Evolutionary conservation across 2,329 filamentous ascomycete genomes (phyloP), one percentile per base, ranked within the genome.

Genomic region (Microcyclospora tardicrescens): DNA sequence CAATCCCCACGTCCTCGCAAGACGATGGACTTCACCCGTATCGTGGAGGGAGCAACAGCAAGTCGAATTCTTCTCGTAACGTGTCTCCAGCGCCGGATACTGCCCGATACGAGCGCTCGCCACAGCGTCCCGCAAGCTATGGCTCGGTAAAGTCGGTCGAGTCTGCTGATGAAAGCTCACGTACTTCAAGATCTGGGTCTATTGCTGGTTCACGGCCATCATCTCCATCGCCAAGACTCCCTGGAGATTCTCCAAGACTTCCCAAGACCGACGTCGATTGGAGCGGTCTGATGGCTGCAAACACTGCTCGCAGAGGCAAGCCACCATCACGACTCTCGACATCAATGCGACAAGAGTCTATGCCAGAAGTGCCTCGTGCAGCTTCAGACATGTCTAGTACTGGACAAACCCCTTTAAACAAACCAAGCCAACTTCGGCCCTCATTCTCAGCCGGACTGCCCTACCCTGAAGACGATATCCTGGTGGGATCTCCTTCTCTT

Each of bases 401-500:
- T 8, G 5, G 5, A 24, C 19, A 24, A 8, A 24, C 19, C 8
- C 30, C 30, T 5, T n/a, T 32, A 4, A 32, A 5, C 14, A n/a
- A 36, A 13, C 27, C 24, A 16, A 12, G 19, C 30, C 16, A 37
- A 28, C 13, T 32, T 34, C 30, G 31, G 12, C 36, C n/a, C 10
- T 10, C 16, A 37, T 29, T 35, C 16, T 49, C 49, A 9, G 50
- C 43, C 27, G 44, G 54, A 13, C 49, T 67, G 15, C 65, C 65
- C n/a, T 69, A 69, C 45, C 65, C 65, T 2, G 59, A 63, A 14
- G 65, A 68, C 34, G 60, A 66, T 42, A 54, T 24, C 19, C 19
- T 24, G 19, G 19, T 24, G 19, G 19, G 19, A 8, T 24, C 36
- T 15, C 48, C 45, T 45, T 41, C 56, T 49, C 41, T 48, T n/a